Evolutionary conservation across 73 alveolate species (phyloP).

Genomic region (Paramecium tetraurelia): DNA sequence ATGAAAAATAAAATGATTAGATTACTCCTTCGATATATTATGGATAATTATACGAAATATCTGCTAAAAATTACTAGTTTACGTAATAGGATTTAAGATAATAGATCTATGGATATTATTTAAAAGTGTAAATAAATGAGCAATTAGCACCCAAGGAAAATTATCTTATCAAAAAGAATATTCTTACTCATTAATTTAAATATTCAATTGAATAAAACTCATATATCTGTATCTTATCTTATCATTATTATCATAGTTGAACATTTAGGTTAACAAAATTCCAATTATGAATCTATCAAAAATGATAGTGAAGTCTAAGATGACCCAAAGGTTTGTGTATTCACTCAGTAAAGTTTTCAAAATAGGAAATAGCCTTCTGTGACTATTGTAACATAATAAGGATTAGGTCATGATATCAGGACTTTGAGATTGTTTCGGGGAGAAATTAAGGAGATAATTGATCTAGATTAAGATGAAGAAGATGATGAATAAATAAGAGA

Average conservation of each 20-base stretch:
- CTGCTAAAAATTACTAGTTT: not conserved
- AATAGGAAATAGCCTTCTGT: not conserved
- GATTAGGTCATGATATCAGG: not conserved
- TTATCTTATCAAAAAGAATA: not conserved
- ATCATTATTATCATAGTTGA: not conserved
- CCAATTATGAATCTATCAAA: not conserved
- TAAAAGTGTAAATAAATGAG: not conserved
- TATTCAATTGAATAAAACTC: not conserved
- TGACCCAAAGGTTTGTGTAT: not conserved
- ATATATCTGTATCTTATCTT: not conserved
- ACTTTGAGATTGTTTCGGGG: not conserved
- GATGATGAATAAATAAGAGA: not conserved
- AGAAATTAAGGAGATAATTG: not conserved
- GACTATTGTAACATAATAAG: not conserved
- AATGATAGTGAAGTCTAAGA: not conserved
- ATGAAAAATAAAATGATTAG: not conserved
- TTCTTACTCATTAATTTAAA: not conserved
- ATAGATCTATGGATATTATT: not conserved
- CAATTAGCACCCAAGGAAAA: not conserved
- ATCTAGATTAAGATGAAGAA: not conserved
- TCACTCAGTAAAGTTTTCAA: not conserved
- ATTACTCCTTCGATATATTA: not conserved
- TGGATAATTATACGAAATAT: not conserved
- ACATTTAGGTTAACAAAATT: not conserved
- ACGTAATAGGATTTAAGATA: not conserved